phyloP scores from a whole-genome alignment of 2,329 filamentous ascomycete genomes.

The Macrophomina tecta region DNA sequence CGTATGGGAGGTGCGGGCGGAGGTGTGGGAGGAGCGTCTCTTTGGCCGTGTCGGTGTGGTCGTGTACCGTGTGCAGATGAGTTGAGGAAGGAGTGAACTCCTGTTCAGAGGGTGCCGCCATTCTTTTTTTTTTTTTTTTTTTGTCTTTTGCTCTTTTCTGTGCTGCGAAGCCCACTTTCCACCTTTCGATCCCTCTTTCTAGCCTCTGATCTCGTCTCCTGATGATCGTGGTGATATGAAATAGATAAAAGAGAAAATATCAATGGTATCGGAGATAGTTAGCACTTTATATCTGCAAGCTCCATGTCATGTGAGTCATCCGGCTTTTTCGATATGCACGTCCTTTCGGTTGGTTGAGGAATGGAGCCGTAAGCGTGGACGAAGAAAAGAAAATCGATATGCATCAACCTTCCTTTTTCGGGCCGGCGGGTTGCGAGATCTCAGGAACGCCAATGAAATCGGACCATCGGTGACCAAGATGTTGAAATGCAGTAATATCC shows the following conservation, averaged over 20 bases:
- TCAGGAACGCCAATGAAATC: background rate
- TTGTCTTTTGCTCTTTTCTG: background rate
- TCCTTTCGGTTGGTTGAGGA: background rate
- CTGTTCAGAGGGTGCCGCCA: background rate
- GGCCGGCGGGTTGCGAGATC: background rate
- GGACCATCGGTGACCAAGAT: background rate
- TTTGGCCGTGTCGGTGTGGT: constrained; percentile 41
- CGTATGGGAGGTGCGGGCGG: constrained; percentile 59
- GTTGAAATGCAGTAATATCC: background rate
- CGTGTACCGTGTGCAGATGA: background rate
- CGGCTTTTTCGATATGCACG: background rate
- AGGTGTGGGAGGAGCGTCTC: constrained; percentile 60
- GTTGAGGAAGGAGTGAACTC: background rate
- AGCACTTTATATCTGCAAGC: background rate
- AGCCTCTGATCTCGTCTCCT: too few relatives aligned
- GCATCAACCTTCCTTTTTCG: constrained; percentile 12
- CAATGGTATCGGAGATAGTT: background rate
- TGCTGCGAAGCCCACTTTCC: background rate
- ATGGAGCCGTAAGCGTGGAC: constrained; percentile 1
- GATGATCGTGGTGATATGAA: too few relatives aligned
- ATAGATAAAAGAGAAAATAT: background rate
- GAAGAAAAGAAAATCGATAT: background rate
- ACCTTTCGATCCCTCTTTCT: too few relatives aligned
- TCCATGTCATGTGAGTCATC: constrained; percentile 12
- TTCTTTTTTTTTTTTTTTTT: background rate